A percentile compares a stretch with the other conserved stretches of the same genome.
Conservation (phyloP, 768 basidiomycete species). For the Mycena chlorophos region DNA sequence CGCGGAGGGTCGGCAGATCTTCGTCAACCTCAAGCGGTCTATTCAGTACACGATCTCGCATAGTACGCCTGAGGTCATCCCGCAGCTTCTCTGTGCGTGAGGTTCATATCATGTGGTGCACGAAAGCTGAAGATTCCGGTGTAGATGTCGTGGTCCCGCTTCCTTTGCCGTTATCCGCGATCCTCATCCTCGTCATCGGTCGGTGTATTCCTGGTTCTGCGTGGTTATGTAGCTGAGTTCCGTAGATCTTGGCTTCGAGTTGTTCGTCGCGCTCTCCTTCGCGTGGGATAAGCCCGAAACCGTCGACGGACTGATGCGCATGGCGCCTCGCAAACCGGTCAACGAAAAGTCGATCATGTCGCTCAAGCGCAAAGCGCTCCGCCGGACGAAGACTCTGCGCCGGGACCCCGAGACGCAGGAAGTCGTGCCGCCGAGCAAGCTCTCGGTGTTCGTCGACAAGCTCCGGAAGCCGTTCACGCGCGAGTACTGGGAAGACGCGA, state of each 20-base stretch:
- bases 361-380: constrained; percentile 57
- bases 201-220: constrained; percentile 15
- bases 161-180: constrained; percentile 65
- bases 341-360: constrained; percentile 54
- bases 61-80: constrained; percentile 68
- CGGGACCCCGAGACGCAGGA: constrained; percentile 56
- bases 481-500: constrained; percentile 56
- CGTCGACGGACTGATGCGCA: constrained; percentile 63
- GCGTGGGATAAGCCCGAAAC: constrained; percentile 75
- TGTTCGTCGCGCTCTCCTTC: constrained; percentile 66
- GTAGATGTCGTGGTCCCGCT: constrained; percentile 68
- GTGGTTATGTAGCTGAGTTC: background rate
- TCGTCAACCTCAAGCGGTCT: constrained; percentile 69
- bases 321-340: constrained; percentile 70
- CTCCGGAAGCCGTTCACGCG: constrained; percentile 56
- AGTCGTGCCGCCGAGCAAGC: constrained; percentile 40
- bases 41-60: constrained; percentile 73
- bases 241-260: constrained; percentile 70
- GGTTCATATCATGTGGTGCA: background rate
- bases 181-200: constrained; percentile 73
- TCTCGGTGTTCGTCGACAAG: constrained; percentile 38
- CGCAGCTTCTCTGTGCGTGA: constrained; percentile 62
- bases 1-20: constrained; percentile 67
- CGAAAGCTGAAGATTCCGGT: constrained; percentile 3
- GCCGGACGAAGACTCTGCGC: constrained; percentile 53